Evolutionary conservation across 73 alveolate genomes (phyloP).

Genomic region (Uronychia binucleata): DNA sequence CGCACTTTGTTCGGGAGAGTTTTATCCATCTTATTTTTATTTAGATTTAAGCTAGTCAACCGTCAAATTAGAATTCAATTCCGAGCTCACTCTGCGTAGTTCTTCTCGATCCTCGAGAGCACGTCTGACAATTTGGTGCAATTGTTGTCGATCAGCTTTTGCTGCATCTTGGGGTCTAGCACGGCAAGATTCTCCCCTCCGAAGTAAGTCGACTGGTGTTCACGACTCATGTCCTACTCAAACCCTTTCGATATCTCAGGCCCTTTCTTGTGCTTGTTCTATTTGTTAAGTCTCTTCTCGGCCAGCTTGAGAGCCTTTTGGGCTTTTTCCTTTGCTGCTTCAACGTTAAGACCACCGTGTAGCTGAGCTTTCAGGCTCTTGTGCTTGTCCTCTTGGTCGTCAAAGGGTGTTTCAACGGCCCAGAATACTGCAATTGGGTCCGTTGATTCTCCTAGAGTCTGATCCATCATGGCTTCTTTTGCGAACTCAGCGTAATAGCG

Average conservation of each 20-base stretch:
- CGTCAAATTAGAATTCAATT: background rate
- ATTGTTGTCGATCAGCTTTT: constrained; percentile 3
- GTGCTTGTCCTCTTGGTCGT: constrained; percentile 38
- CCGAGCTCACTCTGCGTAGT: background rate
- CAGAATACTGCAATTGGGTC: constrained; percentile 95
- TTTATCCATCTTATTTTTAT: background rate
- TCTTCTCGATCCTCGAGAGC: constrained; percentile 8
- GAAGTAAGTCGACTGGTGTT: background rate
- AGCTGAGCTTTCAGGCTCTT: constrained; percentile 3
- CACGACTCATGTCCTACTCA: background rate
- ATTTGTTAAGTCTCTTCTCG: constrained; percentile 8
- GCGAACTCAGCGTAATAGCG: constrained; percentile 98
- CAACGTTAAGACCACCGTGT: background rate
- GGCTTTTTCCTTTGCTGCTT: constrained; percentile 6
- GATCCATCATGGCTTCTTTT: constrained; percentile 98
- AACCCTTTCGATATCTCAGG: background rate
- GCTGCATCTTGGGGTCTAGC: background rate
- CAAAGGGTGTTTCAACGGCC: constrained; percentile 91
- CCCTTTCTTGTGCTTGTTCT: background rate
- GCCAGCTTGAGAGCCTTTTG: constrained; percentile 1
- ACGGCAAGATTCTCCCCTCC: constrained; percentile 1
- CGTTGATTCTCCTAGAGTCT: constrained; percentile 74
- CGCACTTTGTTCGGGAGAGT: background rate
- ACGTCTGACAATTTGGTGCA: constrained; percentile 8
- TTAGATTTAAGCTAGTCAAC: background rate